Conservation (phyloP, 129 eudicot species). For the Lactuca sativa region DNA sequence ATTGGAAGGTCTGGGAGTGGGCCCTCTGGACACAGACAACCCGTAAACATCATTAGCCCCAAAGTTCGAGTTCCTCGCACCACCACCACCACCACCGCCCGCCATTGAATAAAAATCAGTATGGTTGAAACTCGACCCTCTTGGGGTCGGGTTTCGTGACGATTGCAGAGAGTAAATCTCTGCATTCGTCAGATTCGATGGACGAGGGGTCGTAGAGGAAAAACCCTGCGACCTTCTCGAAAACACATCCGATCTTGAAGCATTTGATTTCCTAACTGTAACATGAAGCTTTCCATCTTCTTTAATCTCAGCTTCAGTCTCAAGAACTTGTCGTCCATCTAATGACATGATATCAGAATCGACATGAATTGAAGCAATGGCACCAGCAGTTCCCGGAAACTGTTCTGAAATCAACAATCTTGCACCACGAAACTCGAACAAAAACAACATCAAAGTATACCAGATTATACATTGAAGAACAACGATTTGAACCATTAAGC, state of each 20-base stretch:
- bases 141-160: conserved; percentile 69
- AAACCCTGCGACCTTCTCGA: conserved; percentile 67
- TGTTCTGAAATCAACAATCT: conserved; percentile 65
- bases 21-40: conserved; percentile 59
- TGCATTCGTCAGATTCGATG: conserved; percentile 68
- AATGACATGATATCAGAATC: conserved; percentile 80
- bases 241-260: conserved; percentile 66
- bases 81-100: conserved; percentile 38
- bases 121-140: conserved; percentile 77
- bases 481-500: conserved; percentile 79
- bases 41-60: conserved; percentile 79
- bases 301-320: conserved; percentile 74
- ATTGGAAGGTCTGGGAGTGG: conserved; percentile 71
- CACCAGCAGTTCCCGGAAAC: conserved; percentile 76
- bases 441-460: conserved; percentile 80
- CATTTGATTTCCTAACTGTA: conserved; percentile 71
- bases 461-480: conserved; percentile 82
- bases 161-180: conserved; percentile 80
- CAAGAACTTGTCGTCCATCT: conserved; percentile 77
- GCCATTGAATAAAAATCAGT: conserved; percentile 71
- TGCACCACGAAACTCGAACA: conserved; percentile 86
- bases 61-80: conserved; percentile 63
- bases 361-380: conserved; percentile 72
- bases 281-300: conserved; percentile 79
- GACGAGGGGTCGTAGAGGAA: conserved; percentile 55